These are phyloP conservation scores for Pelargonium australe DNA, from an alignment of 441 rosid species.

Conservation along the genomic window DNA sequence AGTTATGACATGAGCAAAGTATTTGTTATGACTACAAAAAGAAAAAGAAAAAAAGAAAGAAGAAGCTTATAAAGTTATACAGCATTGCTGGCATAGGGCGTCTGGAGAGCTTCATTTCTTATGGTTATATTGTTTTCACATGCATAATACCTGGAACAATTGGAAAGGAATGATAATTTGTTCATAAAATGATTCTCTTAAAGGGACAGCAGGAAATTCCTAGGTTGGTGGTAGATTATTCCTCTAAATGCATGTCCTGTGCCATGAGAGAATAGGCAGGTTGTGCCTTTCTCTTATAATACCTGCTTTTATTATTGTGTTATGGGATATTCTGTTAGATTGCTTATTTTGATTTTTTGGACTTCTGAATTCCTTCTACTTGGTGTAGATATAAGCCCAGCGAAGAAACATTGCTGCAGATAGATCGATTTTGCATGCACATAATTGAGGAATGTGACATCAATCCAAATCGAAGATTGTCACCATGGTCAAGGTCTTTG, in stretches of 20 bases:
- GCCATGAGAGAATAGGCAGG: not conserved
- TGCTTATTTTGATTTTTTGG: conserved; percentile 5
- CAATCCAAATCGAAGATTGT: conserved; percentile 46
- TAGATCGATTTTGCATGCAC: conserved; percentile 79
- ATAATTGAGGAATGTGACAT: conserved; percentile 69
- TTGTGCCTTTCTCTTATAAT: not conserved
- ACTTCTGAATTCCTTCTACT: conserved; percentile 19
- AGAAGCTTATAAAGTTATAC: not conserved
- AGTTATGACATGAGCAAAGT: too few relatives aligned
- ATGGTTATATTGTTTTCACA: not conserved
- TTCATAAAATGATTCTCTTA: too few relatives aligned
- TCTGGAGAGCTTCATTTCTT: not conserved
- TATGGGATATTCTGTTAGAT: not conserved
- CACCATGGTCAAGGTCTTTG: conserved; percentile 44
- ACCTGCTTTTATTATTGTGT: not conserved
- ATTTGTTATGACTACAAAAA: too few relatives aligned
- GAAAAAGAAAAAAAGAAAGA: not conserved
- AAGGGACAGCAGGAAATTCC: not conserved
- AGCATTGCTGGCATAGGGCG: not conserved
- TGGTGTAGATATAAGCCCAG: conserved; percentile 85
- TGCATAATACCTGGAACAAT: not conserved
- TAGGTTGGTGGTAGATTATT: not conserved
- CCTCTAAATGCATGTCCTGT: conserved; percentile 6
- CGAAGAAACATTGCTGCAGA: conserved; percentile 85
- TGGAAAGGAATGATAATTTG: not conserved